Conservation (phyloP, 176 grass and related monocot genomes). For the Typha latifolia region DNA sequence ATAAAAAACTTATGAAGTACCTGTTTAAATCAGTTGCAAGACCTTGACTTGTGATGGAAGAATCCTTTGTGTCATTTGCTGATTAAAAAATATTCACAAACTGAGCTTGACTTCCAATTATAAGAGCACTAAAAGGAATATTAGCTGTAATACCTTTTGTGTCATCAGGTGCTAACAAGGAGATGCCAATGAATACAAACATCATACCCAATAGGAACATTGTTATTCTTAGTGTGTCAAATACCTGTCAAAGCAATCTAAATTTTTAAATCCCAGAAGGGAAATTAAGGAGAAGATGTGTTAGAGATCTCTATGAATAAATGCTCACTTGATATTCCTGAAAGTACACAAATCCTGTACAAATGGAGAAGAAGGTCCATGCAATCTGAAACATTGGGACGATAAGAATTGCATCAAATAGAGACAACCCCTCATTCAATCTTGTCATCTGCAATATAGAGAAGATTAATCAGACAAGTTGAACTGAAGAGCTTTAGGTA, state of each 20-base stretch:
- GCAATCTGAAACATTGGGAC: slow-evolving; percentile 99
- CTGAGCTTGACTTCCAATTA: slow-evolving; percentile 17
- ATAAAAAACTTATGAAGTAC: slow-evolving; percentile 21
- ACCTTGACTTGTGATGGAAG: slow-evolving; percentile 23
- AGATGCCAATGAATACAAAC: slow-evolving; percentile 90
- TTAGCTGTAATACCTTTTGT: slow-evolving; percentile 58
- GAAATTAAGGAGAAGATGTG: background rate
- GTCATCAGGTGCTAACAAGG: slow-evolving; percentile 84
- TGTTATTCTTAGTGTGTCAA: slow-evolving; percentile 75
- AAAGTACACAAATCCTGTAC: slow-evolving; percentile 99
- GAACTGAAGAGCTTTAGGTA: no score
- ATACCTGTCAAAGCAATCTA: slow-evolving; percentile 46
- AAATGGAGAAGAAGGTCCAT: slow-evolving; percentile 99
- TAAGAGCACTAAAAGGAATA: slow-evolving; percentile 15
- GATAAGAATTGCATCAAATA: slow-evolving; percentile 94
- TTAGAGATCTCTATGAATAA: slow-evolving; percentile 1
- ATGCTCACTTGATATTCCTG: slow-evolving; percentile 92
- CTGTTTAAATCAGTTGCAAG: slow-evolving; percentile 46
- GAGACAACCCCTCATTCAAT: slow-evolving; percentile 91
- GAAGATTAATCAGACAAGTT: slow-evolving; percentile 25
- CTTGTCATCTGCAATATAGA: slow-evolving; percentile 70
- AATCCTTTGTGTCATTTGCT: slow-evolving; percentile 48
- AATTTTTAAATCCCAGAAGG: slow-evolving; percentile 2
- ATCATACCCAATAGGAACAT: slow-evolving; percentile 88
- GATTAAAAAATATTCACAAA: slow-evolving; percentile 24